Evolutionary conservation across 2,329 filamentous ascomycete species (phyloP), one percentile per base, ranked within the genome.

Genomic region (Blastomyces percursus): DNA sequence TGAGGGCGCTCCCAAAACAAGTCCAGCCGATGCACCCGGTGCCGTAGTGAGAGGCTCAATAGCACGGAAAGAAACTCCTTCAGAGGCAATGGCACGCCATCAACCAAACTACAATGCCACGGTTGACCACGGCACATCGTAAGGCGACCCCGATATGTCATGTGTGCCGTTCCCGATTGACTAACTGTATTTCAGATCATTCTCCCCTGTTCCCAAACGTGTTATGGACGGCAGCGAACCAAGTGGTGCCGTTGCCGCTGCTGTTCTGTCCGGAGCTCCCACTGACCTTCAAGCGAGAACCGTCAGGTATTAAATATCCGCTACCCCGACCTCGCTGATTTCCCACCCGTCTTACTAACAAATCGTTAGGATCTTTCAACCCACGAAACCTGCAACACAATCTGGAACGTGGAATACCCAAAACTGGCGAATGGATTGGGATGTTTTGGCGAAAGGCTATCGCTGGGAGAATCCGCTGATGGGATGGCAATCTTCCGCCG

Each of bases 371-470:
- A 99, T 99, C 77, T 97, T 89, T 81, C 86, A 88, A 71, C 91
- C 91, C 59, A 74, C 90, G 63, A 99, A 99, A 79, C 86, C 94
- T n/a, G 93, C 94, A 44, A 96, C 93, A 52, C 94, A 99, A 78
- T 97, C 93, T 42, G 93, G 94, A 67, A 84, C 86, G 70, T 96
- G 90, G 89, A 86, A 90, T 73, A 80, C 84, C 62, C 85, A 89
- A 73, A 84, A 88, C 72, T 99, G 94, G 94, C 88, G 92, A 59
- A 95, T 99, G 91, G 94, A 99, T 76, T 99, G 94, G 94, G 94
- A 99, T 75, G 86, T 96, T 58, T 82, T 97, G 40, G 78, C 82
- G 70, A 96, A 95, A 80, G 94, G 94, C 65, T 90, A 96, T 78
- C 85, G 94, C 70, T 99, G 94, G 95, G 94, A 99, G 81, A 99